Conservation (phyloP, 208 protist species). For the Crithidia sp. region DNA sequence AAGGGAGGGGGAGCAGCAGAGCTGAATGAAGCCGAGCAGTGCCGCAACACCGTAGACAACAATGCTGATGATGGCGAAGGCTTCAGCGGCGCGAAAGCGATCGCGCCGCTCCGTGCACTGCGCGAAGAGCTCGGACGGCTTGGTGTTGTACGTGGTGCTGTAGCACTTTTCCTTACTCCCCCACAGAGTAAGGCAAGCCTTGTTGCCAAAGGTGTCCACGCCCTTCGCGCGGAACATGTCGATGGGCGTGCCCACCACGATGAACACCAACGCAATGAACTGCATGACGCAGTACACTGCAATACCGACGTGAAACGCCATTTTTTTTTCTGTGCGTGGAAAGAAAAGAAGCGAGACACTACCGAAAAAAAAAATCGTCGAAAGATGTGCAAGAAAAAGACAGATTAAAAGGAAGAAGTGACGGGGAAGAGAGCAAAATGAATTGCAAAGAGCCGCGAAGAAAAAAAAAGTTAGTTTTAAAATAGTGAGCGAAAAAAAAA, state of each 20-base stretch:
- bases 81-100: conserved; percentile 49
- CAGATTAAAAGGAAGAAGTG: background rate
- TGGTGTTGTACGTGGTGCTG: conserved; percentile 21
- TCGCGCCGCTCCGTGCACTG: conserved; percentile 27
- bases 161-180: conserved; percentile 46
- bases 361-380: background rate
- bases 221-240: conserved; percentile 50
- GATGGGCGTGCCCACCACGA: conserved; percentile 59
- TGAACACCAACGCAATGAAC: conserved; percentile 47
- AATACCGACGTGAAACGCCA: conserved; percentile 30
- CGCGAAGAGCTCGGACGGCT: conserved; percentile 21
- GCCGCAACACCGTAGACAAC: conserved; percentile 11
- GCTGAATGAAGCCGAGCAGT: conserved; percentile 27
- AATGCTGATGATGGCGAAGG: conserved; percentile 46
- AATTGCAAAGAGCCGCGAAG: too few relatives aligned
- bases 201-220: background rate
- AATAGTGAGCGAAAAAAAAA: too few relatives aligned
- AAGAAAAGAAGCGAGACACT: background rate
- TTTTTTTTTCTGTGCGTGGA: background rate
- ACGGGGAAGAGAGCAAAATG: background rate
- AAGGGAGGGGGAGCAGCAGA: too few relatives aligned
- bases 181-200: conserved; percentile 56
- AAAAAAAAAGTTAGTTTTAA: too few relatives aligned
- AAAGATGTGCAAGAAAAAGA: too few relatives aligned
- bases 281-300: conserved; percentile 49